Evolutionary conservation across 23 red algal species (phyloP).

Genomic region (Gracilariopsis chorda): DNA sequence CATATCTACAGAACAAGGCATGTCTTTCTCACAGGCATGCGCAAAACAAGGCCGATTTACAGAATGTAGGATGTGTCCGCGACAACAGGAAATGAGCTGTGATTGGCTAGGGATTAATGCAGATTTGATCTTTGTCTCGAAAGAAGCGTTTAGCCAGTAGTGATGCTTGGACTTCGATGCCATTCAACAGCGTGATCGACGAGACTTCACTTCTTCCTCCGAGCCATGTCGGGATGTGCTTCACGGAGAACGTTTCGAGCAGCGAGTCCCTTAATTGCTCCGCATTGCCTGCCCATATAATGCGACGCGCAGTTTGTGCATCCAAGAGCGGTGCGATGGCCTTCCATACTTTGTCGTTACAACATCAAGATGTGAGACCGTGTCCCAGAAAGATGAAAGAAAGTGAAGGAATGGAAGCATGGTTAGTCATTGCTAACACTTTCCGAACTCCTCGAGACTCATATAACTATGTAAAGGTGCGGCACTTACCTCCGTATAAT

Average conservation of each 20-base stretch:
- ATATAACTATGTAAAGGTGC: background rate
- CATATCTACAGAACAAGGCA: too few relatives aligned
- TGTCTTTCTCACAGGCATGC: too few relatives aligned
- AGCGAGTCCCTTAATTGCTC: background rate
- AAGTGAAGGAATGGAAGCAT: background rate
- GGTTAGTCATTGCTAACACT: background rate
- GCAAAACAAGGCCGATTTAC: too few relatives aligned
- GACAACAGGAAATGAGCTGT: too few relatives aligned
- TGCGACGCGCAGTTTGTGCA: background rate
- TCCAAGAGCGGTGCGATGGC: slow-evolving; percentile 35
- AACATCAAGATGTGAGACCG: background rate
- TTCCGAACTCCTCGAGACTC: too few relatives aligned
- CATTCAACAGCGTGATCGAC: slow-evolving; percentile 1
- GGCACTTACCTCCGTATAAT: slow-evolving; percentile 57
- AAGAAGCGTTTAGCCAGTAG: background rate
- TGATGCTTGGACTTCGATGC: background rate
- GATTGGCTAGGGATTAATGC: too few relatives aligned
- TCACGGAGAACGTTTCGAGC: background rate
- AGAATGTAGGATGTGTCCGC: too few relatives aligned
- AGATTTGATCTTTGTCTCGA: background rate
- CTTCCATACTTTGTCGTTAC: slow-evolving; percentile 14
- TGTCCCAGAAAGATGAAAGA: background rate
- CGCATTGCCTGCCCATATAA: background rate
- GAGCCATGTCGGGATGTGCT: slow-evolving; percentile 20
- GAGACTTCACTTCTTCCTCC: background rate